phyloP scores from a whole-genome alignment of 768 basidiomycete species.

The Hydnomerulius pinastri region DNA sequence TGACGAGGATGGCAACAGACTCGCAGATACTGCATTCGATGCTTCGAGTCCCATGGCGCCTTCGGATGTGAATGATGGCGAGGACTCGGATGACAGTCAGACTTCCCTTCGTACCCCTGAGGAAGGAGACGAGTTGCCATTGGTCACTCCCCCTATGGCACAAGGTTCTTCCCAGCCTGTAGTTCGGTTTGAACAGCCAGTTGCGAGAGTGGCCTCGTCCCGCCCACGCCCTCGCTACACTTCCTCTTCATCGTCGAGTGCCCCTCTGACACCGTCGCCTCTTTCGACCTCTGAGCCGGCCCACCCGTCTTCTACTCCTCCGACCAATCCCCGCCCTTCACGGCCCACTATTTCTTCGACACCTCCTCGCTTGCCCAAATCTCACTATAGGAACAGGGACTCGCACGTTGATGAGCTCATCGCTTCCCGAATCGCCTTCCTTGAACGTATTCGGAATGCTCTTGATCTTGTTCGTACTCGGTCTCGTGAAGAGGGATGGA shows the following conservation, averaged over 20 bases:
- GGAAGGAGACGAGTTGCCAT: constrained; percentile 21
- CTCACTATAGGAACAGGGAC: constrained; percentile 2
- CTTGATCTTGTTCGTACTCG: constrained; percentile 45
- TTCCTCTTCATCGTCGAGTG: constrained; percentile 4
- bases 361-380: constrained; percentile 13
- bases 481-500: constrained; percentile 40
- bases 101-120: constrained; percentile 27
- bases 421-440: constrained; percentile 15
- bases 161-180: background rate
- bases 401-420: constrained; percentile 13
- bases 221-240: constrained; percentile 27
- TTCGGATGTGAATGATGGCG: constrained; percentile 30
- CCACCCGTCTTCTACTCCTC: background rate
- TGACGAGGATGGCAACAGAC: constrained; percentile 5
- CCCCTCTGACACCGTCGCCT: background rate
- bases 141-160: constrained; percentile 1
- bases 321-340: background rate
- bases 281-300: background rate
- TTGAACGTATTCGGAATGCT: constrained; percentile 44
- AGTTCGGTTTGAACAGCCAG: constrained; percentile 1
- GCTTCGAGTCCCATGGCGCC: constrained; percentile 21
- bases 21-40: constrained; percentile 21
- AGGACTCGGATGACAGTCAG: constrained; percentile 29
- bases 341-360: background rate
- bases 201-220: constrained; percentile 25